These are phyloP conservation scores for Fusarium domesticum DNA, from an alignment of 2,329 filamentous ascomycete genomes.

Conservation along the genomic window DNA sequence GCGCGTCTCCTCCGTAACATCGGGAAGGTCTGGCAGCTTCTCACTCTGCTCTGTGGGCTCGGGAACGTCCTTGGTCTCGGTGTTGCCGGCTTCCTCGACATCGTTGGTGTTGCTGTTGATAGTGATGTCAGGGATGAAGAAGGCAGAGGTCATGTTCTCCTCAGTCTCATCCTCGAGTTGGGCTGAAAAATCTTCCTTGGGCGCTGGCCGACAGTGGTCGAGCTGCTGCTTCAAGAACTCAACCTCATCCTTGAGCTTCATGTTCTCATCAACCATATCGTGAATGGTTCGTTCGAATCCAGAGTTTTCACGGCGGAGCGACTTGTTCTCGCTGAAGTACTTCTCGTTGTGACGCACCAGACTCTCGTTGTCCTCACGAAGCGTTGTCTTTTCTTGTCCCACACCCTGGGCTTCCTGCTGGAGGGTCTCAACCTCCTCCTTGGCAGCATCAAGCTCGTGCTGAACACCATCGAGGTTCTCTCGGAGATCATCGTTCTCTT, in stretches of 20 bases:
- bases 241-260: constrained; percentile 48
- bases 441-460: constrained; percentile 41
- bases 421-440: constrained; percentile 40
- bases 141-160: constrained; percentile 58
- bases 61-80: constrained; percentile 30
- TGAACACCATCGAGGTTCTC: constrained; percentile 40
- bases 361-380: constrained; percentile 51
- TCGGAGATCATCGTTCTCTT: constrained; percentile 45
- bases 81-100: constrained; percentile 25
- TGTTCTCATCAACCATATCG: constrained; percentile 45
- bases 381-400: constrained; percentile 42
- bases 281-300: constrained; percentile 46
- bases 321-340: constrained; percentile 53
- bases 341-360: constrained; percentile 54
- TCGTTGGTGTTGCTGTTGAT: constrained; percentile 40
- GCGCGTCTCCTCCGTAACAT: constrained; percentile 30
- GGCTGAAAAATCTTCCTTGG: constrained; percentile 37
- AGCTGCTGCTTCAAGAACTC: constrained; percentile 45
- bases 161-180: constrained; percentile 39
- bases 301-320: constrained; percentile 46
- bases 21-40: constrained; percentile 31
- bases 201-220: constrained; percentile 39
- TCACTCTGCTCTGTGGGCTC: constrained; percentile 14
- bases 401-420: constrained; percentile 40
- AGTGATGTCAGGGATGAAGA: constrained; percentile 58